Conservation (phyloP, 805 yeast species). For the Hanseniaspora valbyensis region DNA sequence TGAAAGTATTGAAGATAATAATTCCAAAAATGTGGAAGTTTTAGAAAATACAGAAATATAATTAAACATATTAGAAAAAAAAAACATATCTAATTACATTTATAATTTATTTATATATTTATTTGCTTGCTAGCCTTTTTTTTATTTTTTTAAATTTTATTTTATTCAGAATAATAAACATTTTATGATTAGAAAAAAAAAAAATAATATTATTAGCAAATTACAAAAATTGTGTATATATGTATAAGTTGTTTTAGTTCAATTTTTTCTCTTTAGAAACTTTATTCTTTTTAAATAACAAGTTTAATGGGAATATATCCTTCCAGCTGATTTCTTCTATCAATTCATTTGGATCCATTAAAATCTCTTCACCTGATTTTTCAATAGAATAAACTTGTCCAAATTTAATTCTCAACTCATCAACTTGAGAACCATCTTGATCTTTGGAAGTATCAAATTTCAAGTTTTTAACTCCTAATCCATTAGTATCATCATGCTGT, state of each 20-base stretch:
- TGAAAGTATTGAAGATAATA: neutral
- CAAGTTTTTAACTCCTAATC: constrained; percentile 39
- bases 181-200: too few relatives aligned
- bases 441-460: constrained; percentile 35
- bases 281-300: neutral
- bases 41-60: neutral
- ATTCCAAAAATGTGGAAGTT: neutral
- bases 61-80: too few relatives aligned
- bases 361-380: constrained; percentile 31
- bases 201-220: too few relatives aligned
- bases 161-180: too few relatives aligned
- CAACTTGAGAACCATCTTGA: constrained; percentile 34
- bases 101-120: too few relatives aligned
- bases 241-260: neutral
- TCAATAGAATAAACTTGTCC: constrained; percentile 51
- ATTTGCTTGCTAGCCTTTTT: too few relatives aligned
- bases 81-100: too few relatives aligned
- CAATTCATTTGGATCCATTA: constrained; percentile 22
- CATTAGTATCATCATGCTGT: constrained; percentile 44
- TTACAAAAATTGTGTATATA: neutral
- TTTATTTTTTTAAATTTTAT: too few relatives aligned
- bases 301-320: constrained; percentile 16
- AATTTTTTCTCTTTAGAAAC: neutral
- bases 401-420: constrained; percentile 43
- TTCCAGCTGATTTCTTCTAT: neutral